A percentile compares a stretch with the other conserved stretches of the same genome.
phyloP scores from a whole-genome alignment of 176 grass and related monocot genomes.

The Luzula sylvatica region DNA sequence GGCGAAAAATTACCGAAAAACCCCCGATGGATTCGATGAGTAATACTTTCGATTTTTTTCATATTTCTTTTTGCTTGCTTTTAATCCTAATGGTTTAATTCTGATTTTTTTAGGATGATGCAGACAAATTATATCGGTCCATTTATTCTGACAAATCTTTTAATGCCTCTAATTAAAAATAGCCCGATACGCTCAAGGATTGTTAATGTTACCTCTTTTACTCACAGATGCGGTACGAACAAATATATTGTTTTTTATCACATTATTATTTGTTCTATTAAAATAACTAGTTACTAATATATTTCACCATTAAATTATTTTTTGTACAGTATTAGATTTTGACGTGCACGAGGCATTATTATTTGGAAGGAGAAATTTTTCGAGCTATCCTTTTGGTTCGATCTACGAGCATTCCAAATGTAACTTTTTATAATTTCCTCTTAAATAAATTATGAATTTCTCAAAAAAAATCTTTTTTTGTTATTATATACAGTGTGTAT shows the following conservation, averaged over 20 bases:
- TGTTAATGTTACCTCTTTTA: slow-evolving; percentile 93
- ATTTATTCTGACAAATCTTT: slow-evolving; percentile 59
- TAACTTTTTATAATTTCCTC: slow-evolving; percentile 26
- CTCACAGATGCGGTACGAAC: slow-evolving; percentile 76
- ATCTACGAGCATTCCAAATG: slow-evolving; percentile 82
- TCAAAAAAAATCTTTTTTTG: neutral
- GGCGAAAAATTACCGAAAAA: slow-evolving; percentile 51
- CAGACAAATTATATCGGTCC: slow-evolving; percentile 81
- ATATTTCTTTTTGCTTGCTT: neutral
- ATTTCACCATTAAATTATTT: slow-evolving; percentile 6
- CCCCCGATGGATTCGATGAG: slow-evolving; percentile 61
- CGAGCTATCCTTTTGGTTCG: slow-evolving; percentile 38
- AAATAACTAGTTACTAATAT: neutral
- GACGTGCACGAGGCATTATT: slow-evolving; percentile 35
- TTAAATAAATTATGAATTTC: neutral
- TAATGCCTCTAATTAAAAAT: slow-evolving; percentile 76
- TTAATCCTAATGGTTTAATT: neutral
- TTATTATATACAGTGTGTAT: slow-evolving; percentile 49
- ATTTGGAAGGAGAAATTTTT: slow-evolving; percentile 30
- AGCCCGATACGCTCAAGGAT: slow-evolving; percentile 50
- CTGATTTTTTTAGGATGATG: slow-evolving; percentile 46
- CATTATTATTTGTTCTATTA: neutral
- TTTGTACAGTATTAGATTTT: slow-evolving; percentile 40
- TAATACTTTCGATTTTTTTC: slow-evolving; percentile 28
- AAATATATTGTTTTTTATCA: neutral